These are phyloP conservation scores for Byssothecium circinans DNA, from an alignment of 2,329 filamentous ascomycete genomes.

Conservation along the genomic window DNA sequence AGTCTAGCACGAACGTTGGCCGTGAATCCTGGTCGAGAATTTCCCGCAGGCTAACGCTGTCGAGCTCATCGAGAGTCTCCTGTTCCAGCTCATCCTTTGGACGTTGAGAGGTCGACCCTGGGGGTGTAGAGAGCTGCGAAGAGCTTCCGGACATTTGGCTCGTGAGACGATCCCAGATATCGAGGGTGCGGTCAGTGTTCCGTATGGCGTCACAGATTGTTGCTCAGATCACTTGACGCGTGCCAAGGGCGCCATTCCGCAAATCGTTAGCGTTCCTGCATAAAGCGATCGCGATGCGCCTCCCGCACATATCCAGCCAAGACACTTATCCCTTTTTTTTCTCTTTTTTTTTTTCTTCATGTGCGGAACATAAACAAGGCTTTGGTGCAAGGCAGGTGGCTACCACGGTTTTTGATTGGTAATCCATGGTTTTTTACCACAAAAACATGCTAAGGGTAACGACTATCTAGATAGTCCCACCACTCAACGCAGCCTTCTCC, in stretches of 20 bases:
- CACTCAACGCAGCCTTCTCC: conserved; percentile 14
- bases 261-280: too few species aligned
- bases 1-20: conserved; percentile 37
- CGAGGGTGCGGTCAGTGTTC: neutral
- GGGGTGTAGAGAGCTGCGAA: neutral
- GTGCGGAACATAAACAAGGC: too few species aligned
- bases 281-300: too few species aligned
- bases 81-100: conserved; percentile 12
- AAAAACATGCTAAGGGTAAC: too few species aligned
- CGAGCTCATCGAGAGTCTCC: conserved; percentile 23
- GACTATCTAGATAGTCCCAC: too few species aligned
- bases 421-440: too few species aligned
- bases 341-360: too few species aligned
- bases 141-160: conserved; percentile 5
- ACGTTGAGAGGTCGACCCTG: conserved; percentile 2
- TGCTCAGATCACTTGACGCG: neutral
- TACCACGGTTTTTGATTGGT: too few species aligned
- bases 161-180: neutral
- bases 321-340: too few species aligned
- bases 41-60: conserved; percentile 28
- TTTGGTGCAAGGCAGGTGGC: too few species aligned
- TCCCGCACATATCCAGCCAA: too few species aligned
- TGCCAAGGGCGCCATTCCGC: neutral
- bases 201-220: neutral
- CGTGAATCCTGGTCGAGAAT: conserved; percentile 36